phyloP scores from a whole-genome alignment of 129 eudicot species.

The Chrysanthemum makinoi region DNA sequence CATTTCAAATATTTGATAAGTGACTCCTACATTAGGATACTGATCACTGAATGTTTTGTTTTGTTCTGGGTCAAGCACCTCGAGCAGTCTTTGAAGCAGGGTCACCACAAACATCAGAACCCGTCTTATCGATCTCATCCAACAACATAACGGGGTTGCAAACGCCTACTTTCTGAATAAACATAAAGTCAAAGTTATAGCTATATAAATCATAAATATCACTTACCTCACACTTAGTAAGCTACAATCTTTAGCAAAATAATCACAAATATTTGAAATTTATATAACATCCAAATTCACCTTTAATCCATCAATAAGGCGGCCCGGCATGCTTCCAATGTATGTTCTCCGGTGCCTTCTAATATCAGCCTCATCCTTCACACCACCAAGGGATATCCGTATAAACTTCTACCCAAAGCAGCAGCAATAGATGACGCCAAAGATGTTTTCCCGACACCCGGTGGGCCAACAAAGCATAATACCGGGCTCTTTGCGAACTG shows the following conservation, averaged over 20 bases:
- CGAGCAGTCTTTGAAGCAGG: constrained; percentile 89
- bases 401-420: constrained; percentile 88
- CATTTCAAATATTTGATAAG: background rate
- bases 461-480: constrained; percentile 95
- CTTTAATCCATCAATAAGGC: constrained; percentile 95
- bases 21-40: constrained; percentile 49
- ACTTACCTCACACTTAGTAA: background rate
- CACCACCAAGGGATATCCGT: constrained; percentile 95
- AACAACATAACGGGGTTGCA: constrained; percentile 93
- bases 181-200: constrained; percentile 9
- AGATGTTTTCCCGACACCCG: constrained; percentile 98
- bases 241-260: too few species aligned
- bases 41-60: constrained; percentile 85
- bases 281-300: constrained; percentile 30
- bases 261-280: background rate
- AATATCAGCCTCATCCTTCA: constrained; percentile 95
- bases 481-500: constrained; percentile 98
- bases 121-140: constrained; percentile 97
- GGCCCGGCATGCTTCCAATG: constrained; percentile 99
- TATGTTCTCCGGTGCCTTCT: constrained; percentile 95
- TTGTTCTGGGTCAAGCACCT: constrained; percentile 98
- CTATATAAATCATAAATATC: background rate
- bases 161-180: constrained; percentile 66
- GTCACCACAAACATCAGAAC: constrained; percentile 92
- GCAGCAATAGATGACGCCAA: constrained; percentile 96